Percentiles rank a stretch among this genome's conserved stretches.
These are phyloP conservation scores for Saccharomycopsis fibuligera DNA, from an alignment of 805 yeast genomes.

Conservation along the genomic window DNA sequence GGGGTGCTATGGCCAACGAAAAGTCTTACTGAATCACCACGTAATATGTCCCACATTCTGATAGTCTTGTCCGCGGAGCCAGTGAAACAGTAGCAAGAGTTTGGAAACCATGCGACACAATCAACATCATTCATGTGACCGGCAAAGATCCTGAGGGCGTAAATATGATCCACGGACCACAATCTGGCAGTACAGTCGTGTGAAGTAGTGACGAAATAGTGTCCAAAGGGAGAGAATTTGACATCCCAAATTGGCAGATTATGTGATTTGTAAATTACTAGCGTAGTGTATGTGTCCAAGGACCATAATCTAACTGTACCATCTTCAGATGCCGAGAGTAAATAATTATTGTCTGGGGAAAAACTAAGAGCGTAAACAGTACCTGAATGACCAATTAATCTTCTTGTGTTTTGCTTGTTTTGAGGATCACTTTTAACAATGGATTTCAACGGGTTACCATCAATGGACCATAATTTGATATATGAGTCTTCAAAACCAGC, in stretches of 20 bases:
- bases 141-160: constrained; percentile 92
- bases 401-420: constrained; percentile 38
- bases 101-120: constrained; percentile 91
- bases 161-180: constrained; percentile 98
- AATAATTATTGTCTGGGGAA: constrained; percentile 80
- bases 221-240: constrained; percentile 88
- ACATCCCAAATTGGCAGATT: constrained; percentile 98
- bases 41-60: constrained; percentile 94
- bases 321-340: constrained; percentile 84
- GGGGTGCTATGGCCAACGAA: constrained; percentile 93
- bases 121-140: constrained; percentile 97
- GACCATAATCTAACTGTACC: constrained; percentile 93
- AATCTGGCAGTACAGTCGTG: constrained; percentile 96
- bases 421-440: constrained; percentile 49
- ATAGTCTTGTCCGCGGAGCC: constrained; percentile 95
- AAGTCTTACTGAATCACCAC: constrained; percentile 84
- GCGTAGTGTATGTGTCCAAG: constrained; percentile 77
- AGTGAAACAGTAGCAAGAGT: constrained; percentile 88
- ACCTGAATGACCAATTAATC: constrained; percentile 86
- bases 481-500: constrained; percentile 93
- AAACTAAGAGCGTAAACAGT: constrained; percentile 87
- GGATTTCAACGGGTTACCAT: constrained; percentile 76
- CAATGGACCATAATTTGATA: constrained; percentile 87
- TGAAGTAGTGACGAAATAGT: constrained; percentile 96
- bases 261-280: constrained; percentile 95